phyloP scores from a whole-genome alignment of 441 rosid genomes.

The Populus hybrid region DNA sequence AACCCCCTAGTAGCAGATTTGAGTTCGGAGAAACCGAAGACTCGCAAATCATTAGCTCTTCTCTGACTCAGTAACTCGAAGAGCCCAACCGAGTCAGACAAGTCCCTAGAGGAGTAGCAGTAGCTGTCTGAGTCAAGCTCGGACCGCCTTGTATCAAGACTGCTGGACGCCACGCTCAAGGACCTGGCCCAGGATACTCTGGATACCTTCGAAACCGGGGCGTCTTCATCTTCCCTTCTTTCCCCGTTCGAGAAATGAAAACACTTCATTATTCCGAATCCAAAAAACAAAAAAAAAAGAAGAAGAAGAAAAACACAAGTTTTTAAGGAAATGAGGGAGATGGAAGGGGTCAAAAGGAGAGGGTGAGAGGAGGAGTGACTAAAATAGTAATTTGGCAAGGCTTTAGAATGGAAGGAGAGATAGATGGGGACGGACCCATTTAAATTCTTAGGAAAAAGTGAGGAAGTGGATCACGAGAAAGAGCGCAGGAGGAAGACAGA shows the following conservation, averaged over 20 bases:
- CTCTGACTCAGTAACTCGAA: slow-evolving; percentile 53
- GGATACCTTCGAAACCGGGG: slow-evolving; percentile 48
- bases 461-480: not conserved
- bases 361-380: not conserved
- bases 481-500: not conserved
- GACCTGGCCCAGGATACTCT: slow-evolving; percentile 88
- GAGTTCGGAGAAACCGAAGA: slow-evolving; percentile 58
- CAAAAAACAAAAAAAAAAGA: not conserved
- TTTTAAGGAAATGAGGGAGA: not conserved
- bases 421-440: not conserved
- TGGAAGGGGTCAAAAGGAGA: not conserved
- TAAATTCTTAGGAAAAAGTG: not conserved
- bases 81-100: slow-evolving; percentile 51
- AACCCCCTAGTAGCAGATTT: slow-evolving; percentile 74
- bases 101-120: slow-evolving; percentile 49
- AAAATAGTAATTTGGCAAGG: not conserved
- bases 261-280: slow-evolving; percentile 59
- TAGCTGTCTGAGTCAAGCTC: slow-evolving; percentile 66
- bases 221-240: slow-evolving; percentile 37
- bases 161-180: slow-evolving; percentile 79
- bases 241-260: slow-evolving; percentile 86
- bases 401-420: not conserved
- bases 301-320: not conserved
- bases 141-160: slow-evolving; percentile 57
- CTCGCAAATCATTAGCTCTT: slow-evolving; percentile 69